Percentiles rank a stretch among this genome's conserved stretches.
phyloP scores from a whole-genome alignment of 176 grass and related monocot species.

The Eleusine indica region DNA sequence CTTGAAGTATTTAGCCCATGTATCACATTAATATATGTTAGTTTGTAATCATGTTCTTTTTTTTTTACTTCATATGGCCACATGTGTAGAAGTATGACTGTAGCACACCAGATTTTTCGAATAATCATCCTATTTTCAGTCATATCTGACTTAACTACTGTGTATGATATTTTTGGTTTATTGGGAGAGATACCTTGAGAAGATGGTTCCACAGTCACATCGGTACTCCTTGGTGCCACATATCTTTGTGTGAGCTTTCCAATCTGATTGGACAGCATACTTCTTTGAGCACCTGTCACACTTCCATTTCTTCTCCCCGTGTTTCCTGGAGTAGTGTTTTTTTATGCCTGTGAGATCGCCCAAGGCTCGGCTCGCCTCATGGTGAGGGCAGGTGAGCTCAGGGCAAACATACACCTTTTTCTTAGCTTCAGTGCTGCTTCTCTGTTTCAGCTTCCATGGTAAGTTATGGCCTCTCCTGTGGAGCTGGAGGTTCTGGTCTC shows the following conservation, averaged over 20 bases:
- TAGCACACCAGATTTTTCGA: background rate
- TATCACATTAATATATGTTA: slow-evolving; percentile 5
- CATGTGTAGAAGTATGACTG: background rate
- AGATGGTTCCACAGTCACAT: slow-evolving; percentile 68
- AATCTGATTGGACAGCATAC: slow-evolving; percentile 73
- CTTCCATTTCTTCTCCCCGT: slow-evolving; percentile 83
- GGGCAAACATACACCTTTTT: slow-evolving; percentile 67
- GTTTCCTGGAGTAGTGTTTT: slow-evolving; percentile 69
- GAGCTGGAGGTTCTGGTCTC: slow-evolving; percentile 75
- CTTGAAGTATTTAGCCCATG: background rate
- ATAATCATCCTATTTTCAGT: slow-evolving; percentile 1
- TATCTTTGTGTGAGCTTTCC: slow-evolving; percentile 78
- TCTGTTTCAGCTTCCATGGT: slow-evolving; percentile 76
- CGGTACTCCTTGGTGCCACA: slow-evolving; percentile 69
- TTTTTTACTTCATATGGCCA: background rate
- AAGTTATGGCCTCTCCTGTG: slow-evolving; percentile 73
- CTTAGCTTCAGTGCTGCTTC: slow-evolving; percentile 57
- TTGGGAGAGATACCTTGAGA: slow-evolving; percentile 58
- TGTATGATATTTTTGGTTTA: background rate
- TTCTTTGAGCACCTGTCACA: slow-evolving; percentile 72
- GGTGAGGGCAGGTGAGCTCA: slow-evolving; percentile 60
- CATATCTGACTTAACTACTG: background rate
- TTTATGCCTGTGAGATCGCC: slow-evolving; percentile 70
- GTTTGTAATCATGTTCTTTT: slow-evolving; percentile 10
- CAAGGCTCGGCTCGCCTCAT: slow-evolving; percentile 54